Evolutionary conservation across 805 yeast species (phyloP), one percentile per base, ranked within the genome.

Genomic region (Kodamaea restingae): DNA sequence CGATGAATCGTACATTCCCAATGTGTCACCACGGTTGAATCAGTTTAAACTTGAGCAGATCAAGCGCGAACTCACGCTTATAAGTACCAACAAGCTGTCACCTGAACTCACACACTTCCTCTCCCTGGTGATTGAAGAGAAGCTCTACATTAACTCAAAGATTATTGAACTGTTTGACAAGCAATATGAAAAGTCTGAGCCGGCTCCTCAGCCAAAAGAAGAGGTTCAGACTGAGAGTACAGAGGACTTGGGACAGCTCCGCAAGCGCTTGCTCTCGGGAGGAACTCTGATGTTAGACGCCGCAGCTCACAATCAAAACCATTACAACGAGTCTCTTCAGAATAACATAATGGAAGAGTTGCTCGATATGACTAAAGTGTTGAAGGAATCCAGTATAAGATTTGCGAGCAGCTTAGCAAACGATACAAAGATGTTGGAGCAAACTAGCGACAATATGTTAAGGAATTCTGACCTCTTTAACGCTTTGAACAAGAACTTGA

Each of bases 341-440:
- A 71, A 71, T 26, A 73, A 71, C 27, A 57, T 78, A 11, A 51
- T 78, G 22, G 56, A 54, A 20, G 81, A 78, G 29, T 59, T 78
- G 35, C 52, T 71, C 3, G 69, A 62, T 14, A 65, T 78, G 57
- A 78, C 80, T 0, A 49, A 65, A 6, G 56, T 63, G 6, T 65
- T 78, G 45, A 75, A 72, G 44, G 53, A 57, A 18, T 72, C 77
- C 14, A 75, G 65, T 46, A 54, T 51, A 42, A 70, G 52, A 44
- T 52, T 65, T 17, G 40, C 51, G 46, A 49, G 49, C 15, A 70
- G 60, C 25, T 39, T 39, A 35, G 42, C 42, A 11, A 17, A 12
- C 11, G 73, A 68, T 44, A 49, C 61, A 15, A 52, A 44, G 18
- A 48, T 63, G n/a, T 50, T 69, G 18, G 48, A 57, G 11, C 56